Conservation (phyloP, 2,329 filamentous ascomycete genomes). For the Daldinia sp. region DNA sequence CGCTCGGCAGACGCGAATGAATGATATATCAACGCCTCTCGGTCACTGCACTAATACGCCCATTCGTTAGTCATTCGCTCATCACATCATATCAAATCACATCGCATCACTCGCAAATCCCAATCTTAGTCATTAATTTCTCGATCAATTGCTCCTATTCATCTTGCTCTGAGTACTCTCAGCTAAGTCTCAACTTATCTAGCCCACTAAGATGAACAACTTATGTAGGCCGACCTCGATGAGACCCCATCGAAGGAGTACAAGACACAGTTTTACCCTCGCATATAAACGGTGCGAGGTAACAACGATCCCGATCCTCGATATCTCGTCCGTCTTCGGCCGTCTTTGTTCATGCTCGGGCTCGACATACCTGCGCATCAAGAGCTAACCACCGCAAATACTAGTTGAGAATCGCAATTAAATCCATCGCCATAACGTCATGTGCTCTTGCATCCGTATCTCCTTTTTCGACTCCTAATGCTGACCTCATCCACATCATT, state of each 20-base stretch:
- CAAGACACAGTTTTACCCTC: neutral
- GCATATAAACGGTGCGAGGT: neutral
- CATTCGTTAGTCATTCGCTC: neutral
- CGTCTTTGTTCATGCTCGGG: slow-evolving; percentile 4
- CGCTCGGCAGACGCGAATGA: neutral
- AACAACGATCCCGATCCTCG: slow-evolving; percentile 3
- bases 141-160: neutral
- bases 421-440: slow-evolving; percentile 24
- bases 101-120: neutral
- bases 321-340: slow-evolving; percentile 1
- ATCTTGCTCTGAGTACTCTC: neutral
- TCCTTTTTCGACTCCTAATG: slow-evolving; percentile 12
- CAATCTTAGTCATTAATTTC: neutral
- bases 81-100: neutral
- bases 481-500: slow-evolving; percentile 26
- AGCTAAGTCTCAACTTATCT: neutral
- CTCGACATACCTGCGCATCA: slow-evolving; percentile 6
- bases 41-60: too few relatives aligned
- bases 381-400: slow-evolving; percentile 22
- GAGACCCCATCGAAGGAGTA: neutral
- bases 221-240: neutral
- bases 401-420: slow-evolving; percentile 26
- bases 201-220: neutral
- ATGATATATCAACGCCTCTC: neutral
- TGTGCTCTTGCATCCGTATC: slow-evolving; percentile 15